phyloP scores from a whole-genome alignment of 2,329 filamentous ascomycete species.

The Rhynchosporium graminicola region DNA sequence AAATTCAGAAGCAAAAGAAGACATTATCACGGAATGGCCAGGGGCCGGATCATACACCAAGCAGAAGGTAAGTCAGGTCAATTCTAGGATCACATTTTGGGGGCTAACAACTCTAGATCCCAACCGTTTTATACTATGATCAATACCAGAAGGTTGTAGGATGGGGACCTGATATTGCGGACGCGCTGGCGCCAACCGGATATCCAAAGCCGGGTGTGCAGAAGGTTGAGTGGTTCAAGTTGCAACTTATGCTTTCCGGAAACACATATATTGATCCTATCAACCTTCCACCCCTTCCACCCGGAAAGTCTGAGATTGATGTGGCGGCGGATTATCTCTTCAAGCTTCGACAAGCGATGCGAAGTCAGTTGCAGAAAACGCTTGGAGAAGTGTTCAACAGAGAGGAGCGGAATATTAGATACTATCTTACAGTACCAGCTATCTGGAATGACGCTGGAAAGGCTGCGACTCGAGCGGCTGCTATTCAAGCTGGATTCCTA shows the following conservation, averaged over 20 bases:
- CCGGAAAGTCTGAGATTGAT: constrained; percentile 98
- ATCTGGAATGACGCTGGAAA: constrained; percentile 99
- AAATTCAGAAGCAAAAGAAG: constrained; percentile 95
- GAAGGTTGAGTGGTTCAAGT: constrained; percentile 99
- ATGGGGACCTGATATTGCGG: constrained; percentile 97
- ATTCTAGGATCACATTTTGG: background rate
- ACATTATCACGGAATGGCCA: constrained; percentile 99
- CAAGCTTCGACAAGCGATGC: constrained; percentile 96
- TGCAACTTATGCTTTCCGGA: constrained; percentile 96
- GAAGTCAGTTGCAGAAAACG: constrained; percentile 92
- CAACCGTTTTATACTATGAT: constrained; percentile 98
- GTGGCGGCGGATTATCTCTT: constrained; percentile 99
- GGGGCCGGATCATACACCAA: constrained; percentile 97
- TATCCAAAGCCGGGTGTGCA: constrained; percentile 98
- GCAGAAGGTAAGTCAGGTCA: constrained; percentile 71
- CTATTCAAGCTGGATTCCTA: constrained; percentile 94
- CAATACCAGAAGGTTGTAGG: constrained; percentile 99
- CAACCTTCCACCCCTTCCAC: constrained; percentile 94
- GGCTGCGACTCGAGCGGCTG: constrained; percentile 90
- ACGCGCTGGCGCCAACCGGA: constrained; percentile 92
- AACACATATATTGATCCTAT: constrained; percentile 99
- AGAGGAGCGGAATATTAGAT: constrained; percentile 96
- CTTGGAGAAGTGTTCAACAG: constrained; percentile 96
- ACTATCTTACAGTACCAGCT: constrained; percentile 97
- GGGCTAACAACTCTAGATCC: constrained; percentile 64